phyloP scores from a whole-genome alignment of 176 grass and related monocot genomes.

The Oryza punctata region DNA sequence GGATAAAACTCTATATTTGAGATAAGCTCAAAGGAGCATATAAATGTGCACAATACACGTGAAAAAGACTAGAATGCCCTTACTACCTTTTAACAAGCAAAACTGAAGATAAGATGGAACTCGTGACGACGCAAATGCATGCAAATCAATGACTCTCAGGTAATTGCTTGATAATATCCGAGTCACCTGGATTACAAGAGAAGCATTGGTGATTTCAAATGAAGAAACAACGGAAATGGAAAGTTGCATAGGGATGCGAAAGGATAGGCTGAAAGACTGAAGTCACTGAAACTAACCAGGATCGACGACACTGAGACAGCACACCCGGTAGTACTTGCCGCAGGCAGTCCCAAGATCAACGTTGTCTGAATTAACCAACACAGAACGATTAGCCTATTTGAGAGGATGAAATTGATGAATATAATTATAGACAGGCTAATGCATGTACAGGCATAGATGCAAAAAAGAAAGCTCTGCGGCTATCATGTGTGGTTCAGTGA shows the following conservation, averaged over 20 bases:
- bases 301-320: slow-evolving; percentile 92
- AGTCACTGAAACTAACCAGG: slow-evolving; percentile 48
- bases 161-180: slow-evolving; percentile 66
- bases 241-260: neutral
- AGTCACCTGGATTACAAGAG: slow-evolving; percentile 58
- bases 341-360: slow-evolving; percentile 96
- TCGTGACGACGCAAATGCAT: too few relatives aligned
- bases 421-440: neutral
- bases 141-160: too few relatives aligned
- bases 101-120: neutral
- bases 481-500: neutral
- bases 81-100: too few relatives aligned
- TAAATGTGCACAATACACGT: too few relatives aligned
- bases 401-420: too few relatives aligned
- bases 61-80: too few relatives aligned
- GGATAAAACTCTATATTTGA: too few relatives aligned
- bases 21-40: too few relatives aligned
- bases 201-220: too few relatives aligned
- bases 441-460: neutral
- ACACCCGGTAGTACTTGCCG: slow-evolving; percentile 85
- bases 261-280: neutral
- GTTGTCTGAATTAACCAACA: slow-evolving; percentile 58
- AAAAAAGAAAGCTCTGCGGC: too few relatives aligned
- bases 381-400: too few relatives aligned
- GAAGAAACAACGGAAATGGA: too few relatives aligned